Evolutionary conservation across 306 rosid genomes (phyloP).

Genomic region (Prosopis cineraria): DNA sequence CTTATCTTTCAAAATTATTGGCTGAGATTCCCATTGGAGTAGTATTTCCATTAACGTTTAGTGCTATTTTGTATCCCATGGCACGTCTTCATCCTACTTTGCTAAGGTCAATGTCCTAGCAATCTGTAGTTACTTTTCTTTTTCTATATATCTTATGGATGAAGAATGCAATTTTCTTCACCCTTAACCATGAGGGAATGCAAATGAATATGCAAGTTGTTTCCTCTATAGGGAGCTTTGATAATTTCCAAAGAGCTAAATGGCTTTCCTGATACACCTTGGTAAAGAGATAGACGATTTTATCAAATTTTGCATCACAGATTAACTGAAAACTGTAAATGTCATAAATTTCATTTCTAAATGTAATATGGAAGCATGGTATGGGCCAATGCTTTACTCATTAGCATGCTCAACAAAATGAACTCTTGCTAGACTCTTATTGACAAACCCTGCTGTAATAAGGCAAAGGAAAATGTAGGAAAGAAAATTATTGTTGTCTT

Average conservation of each 20-base stretch:
- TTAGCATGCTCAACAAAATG: background rate
- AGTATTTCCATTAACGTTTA: conserved; percentile 89
- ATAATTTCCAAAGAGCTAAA: background rate
- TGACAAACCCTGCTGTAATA: background rate
- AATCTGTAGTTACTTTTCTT: conserved; percentile 7
- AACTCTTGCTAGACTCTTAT: background rate
- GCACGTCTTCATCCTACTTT: conserved; percentile 90
- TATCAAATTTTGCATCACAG: background rate
- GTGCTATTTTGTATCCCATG: conserved; percentile 90
- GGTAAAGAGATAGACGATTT: background rate
- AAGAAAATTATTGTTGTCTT: background rate
- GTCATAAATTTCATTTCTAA: background rate
- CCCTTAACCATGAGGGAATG: background rate
- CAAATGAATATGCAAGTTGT: background rate
- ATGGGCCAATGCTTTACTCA: background rate
- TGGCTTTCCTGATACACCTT: background rate
- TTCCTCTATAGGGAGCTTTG: background rate
- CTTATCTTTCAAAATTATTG: conserved; percentile 91
- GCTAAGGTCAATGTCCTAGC: conserved; percentile 55
- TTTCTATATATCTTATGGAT: conserved; percentile 26
- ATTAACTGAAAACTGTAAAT: background rate
- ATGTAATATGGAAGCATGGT: too few relatives aligned
- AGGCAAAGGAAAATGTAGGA: background rate
- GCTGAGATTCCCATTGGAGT: conserved; percentile 95
- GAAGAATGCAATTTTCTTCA: conserved; percentile 12